Evolutionary conservation across 352 stramenopile species (phyloP), one percentile per base, ranked within the genome.

Genomic region (Phytopythium ostracodes): DNA sequence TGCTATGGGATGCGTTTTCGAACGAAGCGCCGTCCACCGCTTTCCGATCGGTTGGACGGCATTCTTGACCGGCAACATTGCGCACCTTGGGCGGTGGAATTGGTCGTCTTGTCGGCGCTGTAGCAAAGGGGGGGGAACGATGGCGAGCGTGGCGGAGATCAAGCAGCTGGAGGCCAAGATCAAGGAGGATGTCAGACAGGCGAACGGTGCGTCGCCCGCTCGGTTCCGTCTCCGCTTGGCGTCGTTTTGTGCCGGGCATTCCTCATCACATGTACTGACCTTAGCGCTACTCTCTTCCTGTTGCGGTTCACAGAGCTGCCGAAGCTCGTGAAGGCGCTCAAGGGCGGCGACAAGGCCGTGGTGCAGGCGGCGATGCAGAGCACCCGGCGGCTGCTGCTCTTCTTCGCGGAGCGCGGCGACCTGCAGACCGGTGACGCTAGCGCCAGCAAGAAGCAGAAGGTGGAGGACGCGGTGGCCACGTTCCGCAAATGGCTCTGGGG

Each of bases 91-190:
- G 33, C 33, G 10, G 7, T 38, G 22, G 51, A 27, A 20, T 51
- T 12, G 3, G n/a, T 22, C 20, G 22, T 5, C 44, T 51, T 24
- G 1, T 29, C 5, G 12, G 17, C 50, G 4, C 15, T 14, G 25
- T 5, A 42, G 78, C 31, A 7, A 7, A 33, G 29, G 4, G 29
- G 4, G 29, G 7, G 29, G 4, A 33, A 33, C 29, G 42, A 89
- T 89, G 83, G 66, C 71, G 68, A 86, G 70, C 36, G 73, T 71
- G 36, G 76, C 74, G 58, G 77, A 89, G 75, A 89, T 92, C 70
- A 92, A 89, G 81, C 84, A 94, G 75, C 70, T 96, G 42, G 87
- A 96, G 62, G 83, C 80, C 38, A 84, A 82, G 65, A 88, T 96
- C 72, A 92, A 94, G 67, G 84, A 92, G 59, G 78, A 94, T 72